Base-by-base conservation (phyloP, 176 grass and related monocot genomes). In the Tuctoria greenei region DNA sequence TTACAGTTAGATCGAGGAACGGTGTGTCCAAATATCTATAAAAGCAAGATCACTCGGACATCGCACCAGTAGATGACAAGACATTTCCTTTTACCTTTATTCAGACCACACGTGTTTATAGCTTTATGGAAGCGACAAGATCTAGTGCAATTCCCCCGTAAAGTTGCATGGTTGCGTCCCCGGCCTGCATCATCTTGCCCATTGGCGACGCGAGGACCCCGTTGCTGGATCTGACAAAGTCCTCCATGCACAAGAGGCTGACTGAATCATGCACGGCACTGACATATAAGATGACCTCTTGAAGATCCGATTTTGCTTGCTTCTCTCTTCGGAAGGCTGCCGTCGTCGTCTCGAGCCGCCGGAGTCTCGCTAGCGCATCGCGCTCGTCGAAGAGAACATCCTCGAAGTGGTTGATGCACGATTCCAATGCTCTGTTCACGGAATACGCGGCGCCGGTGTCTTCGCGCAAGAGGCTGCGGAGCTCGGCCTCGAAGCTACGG, bases 201-300 rank as follows among this genome's bases (percentile, higher is more conserved):
- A 38, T 18, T 17, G 34, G 69, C 34, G 49, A 39, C 6, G 20
- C 18, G 2, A 54, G 69, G 3, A 20, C 6, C 18, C 4, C 34
- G 1, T 15, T 34, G 35, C 70, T 11, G 6, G 1, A 7, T 3
- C 70, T 40, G 9, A 6, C 18, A 0, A 56, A 16, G 14, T 21
- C 50, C 14, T 72, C 69, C 1, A 24, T 15, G 34, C 69, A 72
- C 18, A 1, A 1, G 17, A 5, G 17, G 4, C 16, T 0, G 2
- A 4, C 6, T 1, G 10, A 10, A n/a, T 1, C 2, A 4, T 0
- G 0, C 17, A 70, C 9, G 0, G 2, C 1, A 4, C 8, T 16
- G 44, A 28, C 8, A 3, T 5, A 0, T 34, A 10, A 0, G 26
- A 0, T 49, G 8, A 27, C 44, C 0, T 9, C 7, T 1, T 13